phyloP scores from a whole-genome alignment of 2,329 filamentous ascomycete genomes.

The Diaporthe vaccinii region DNA sequence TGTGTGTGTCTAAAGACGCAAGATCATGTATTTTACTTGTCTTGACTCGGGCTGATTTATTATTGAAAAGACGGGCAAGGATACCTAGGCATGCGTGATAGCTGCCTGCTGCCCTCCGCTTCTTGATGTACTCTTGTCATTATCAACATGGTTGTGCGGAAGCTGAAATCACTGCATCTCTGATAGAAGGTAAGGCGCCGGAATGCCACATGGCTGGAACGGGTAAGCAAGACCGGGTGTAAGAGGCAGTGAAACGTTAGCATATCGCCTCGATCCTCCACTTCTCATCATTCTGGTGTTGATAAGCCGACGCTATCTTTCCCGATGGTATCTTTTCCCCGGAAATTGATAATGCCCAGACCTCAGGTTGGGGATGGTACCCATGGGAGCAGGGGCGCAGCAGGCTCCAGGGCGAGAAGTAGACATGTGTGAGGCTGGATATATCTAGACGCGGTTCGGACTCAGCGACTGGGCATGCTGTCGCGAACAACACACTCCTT shows the following conservation, averaged over 20 bases:
- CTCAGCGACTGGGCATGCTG: background rate
- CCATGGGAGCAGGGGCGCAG: background rate
- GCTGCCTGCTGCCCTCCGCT: background rate
- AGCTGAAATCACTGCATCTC: background rate
- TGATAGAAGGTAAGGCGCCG: background rate
- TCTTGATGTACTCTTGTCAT: background rate
- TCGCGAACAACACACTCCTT: background rate
- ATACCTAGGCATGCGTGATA: background rate
- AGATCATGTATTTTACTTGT: background rate
- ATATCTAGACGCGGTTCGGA: background rate
- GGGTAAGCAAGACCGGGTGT: conserved; percentile 5
- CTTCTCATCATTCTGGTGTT: background rate
- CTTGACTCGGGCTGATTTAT: background rate
- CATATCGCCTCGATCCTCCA: conserved; percentile 9
- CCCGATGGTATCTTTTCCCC: background rate
- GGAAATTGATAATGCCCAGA: background rate
- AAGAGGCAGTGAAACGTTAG: background rate
- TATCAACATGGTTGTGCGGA: background rate
- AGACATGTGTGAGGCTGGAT: background rate
- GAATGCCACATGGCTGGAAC: background rate
- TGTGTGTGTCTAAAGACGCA: too few relatives aligned
- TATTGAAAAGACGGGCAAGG: background rate
- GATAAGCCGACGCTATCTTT: conserved; percentile 18
- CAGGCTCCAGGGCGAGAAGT: background rate
- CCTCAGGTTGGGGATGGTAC: background rate